A percentile compares a stretch with the other conserved stretches of the same genome.
These are phyloP conservation scores for Penicillium pancosmium DNA, from an alignment of 495 filamentous ascomycete species.

Conservation along the genomic window DNA sequence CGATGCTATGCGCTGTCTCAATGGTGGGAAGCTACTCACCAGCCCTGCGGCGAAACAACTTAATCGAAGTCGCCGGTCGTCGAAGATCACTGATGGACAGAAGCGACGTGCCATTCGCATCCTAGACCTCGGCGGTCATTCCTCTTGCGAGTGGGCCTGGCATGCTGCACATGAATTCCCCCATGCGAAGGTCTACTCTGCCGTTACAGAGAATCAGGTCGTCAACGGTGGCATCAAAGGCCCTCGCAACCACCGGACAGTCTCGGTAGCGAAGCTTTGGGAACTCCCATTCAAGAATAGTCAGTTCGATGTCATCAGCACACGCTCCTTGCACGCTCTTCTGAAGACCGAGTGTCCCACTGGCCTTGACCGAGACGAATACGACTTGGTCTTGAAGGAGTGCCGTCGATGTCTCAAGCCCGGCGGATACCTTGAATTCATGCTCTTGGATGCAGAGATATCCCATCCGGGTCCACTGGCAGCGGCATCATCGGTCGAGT, in stretches of 20 bases:
- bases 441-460: constrained; percentile 84
- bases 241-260: constrained; percentile 82
- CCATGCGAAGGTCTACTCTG: constrained; percentile 83
- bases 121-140: constrained; percentile 85
- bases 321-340: constrained; percentile 81
- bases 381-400: constrained; percentile 80
- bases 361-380: constrained; percentile 72
- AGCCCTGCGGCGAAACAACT: constrained; percentile 70
- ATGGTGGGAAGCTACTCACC: constrained; percentile 78
- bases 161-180: constrained; percentile 82
- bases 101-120: constrained; percentile 55
- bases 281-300: constrained; percentile 83
- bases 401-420: constrained; percentile 90
- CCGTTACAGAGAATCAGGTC: constrained; percentile 68
- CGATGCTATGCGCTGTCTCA: constrained; percentile 72
- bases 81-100: constrained; percentile 6
- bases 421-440: constrained; percentile 89
- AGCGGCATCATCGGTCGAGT: constrained; percentile 82
- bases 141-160: constrained; percentile 94
- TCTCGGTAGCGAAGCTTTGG: constrained; percentile 73
- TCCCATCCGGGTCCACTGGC: constrained; percentile 77
- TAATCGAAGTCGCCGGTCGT: constrained; percentile 10
- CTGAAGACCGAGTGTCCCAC: constrained; percentile 65
- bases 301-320: constrained; percentile 91
- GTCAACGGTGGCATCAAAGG: constrained; percentile 73